Base-by-base conservation (phyloP, 345 rosid species). In the Murraya koenigii region DNA sequence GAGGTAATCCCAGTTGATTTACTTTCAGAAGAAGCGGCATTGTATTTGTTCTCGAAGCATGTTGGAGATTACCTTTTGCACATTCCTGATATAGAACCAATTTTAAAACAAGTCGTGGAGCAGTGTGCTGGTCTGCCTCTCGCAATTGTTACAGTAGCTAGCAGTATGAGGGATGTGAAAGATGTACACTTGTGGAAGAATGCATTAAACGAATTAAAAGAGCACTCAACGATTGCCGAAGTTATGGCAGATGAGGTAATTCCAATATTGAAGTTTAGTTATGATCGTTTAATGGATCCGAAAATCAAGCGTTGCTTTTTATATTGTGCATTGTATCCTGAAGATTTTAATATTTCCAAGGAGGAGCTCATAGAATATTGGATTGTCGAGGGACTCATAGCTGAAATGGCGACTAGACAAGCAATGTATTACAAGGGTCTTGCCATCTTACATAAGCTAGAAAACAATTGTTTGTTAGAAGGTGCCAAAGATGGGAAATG, bases 351-450 rank as follows among this genome's bases (percentile, higher is more conserved):
- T n/a, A 28, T 74, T 23, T 6, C 4, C 0, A 83, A 62, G 20
- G 70, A 61, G 2, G 77, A 77, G 3, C 54, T 86, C 41, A 80
- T 82, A 36, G 72, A 79, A 19, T 75, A 71, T 71, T 69, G 78
- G 74, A 71, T 83, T 17, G 70, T 4, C 0, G 78, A 61, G 23
- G 85, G 79, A 7, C 6, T 76, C 5, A 9, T 85, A 8, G 39
- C 56, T 15, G 78, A 22, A 2, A 17, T 9, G 70, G 56, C 10
- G 4, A 80, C 69, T 0, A 71, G 78, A 32, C 13, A 73, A 38
- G 58, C 59, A 32, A 33, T 76, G 81, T 14, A 26, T 7, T 38
- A 73, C 14, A 26, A 14, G 33, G 90, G 84, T 2, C 56, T 77
- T 23, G 5, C 33, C 1, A 55, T 80, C 8, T 66, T 84, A 11